Evolutionary conservation across 2,329 filamentous ascomycete species (phyloP).

Genomic region (Fusarium tuaranense): DNA sequence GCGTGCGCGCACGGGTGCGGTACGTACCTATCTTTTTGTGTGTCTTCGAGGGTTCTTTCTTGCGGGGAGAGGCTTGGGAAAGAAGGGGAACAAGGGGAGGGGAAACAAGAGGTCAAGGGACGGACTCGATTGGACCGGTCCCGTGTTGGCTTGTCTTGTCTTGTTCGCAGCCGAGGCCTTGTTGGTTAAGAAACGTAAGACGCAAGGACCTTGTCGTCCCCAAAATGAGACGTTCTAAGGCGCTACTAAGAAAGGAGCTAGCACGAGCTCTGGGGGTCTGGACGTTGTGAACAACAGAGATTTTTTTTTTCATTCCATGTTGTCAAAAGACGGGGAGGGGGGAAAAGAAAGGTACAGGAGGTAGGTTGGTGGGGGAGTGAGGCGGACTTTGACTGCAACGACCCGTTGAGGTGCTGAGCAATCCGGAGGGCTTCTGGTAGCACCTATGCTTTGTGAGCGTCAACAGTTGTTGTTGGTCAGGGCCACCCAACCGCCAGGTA

Average conservation of each 20-base stretch:
- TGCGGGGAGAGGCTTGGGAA: conserved; percentile 1
- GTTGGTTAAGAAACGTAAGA: background rate
- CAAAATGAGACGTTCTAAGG: background rate
- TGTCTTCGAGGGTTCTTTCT: background rate
- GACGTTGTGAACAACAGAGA: background rate
- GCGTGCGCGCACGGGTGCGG: conserved; percentile 10
- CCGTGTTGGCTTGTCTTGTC: background rate
- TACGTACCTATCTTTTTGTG: conserved; percentile 29
- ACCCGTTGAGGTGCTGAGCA: background rate
- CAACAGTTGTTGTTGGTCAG: background rate
- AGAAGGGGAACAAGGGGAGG: background rate
- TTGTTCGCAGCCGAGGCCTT: background rate
- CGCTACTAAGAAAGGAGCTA: conserved; percentile 5
- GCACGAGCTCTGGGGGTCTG: conserved; percentile 3
- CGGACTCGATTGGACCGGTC: background rate
- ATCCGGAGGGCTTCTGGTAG: background rate
- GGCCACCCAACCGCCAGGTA: background rate
- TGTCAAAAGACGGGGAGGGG: background rate
- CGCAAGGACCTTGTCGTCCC: conserved; percentile 2
- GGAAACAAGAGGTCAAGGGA: background rate
- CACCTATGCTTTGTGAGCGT: background rate
- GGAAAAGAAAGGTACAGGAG: background rate
- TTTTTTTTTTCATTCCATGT: background rate
- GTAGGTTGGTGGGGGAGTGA: background rate
- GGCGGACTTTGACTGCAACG: background rate